Evolutionary conservation across 805 yeast species (phyloP).

Genomic region (Starmerella tilneyi): DNA sequence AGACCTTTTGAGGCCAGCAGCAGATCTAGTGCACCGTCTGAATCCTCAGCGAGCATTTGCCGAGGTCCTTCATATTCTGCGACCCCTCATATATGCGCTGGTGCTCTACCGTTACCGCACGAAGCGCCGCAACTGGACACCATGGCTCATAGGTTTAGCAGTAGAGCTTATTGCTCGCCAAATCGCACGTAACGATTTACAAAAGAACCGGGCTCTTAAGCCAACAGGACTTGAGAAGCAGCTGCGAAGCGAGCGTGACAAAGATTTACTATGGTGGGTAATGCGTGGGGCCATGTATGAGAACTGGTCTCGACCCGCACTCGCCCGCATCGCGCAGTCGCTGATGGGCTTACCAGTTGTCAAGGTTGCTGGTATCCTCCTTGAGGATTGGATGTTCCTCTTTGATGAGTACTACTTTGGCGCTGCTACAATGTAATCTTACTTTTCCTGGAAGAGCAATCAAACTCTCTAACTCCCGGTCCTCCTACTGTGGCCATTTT

Average conservation of each 20-base stretch:
- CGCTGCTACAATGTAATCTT: conserved; percentile 13
- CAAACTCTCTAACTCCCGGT: no score
- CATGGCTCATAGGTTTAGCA: conserved; percentile 34
- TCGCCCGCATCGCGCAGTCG: conserved; percentile 25
- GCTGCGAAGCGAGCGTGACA: conserved; percentile 26
- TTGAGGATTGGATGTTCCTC: conserved; percentile 33
- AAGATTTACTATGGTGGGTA: conserved; percentile 32
- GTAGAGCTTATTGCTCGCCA: conserved; percentile 26
- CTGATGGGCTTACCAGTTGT: conserved; percentile 30
- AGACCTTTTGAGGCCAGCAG: conserved; percentile 31
- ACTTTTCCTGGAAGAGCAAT: no score
- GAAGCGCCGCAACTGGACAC: conserved; percentile 31
- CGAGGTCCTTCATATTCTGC: conserved; percentile 32
- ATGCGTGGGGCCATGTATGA: conserved; percentile 34
- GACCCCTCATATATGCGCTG: conserved; percentile 35
- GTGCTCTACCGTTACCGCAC: conserved; percentile 26
- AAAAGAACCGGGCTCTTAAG: neutral
- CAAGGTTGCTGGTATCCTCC: conserved; percentile 28
- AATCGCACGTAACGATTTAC: neutral
- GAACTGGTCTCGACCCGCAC: conserved; percentile 28
- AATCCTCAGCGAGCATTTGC: conserved; percentile 23
- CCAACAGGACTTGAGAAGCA: conserved; percentile 28
- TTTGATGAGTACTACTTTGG: conserved; percentile 30
- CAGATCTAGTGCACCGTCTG: conserved; percentile 28
- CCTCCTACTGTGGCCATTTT: no score